phyloP scores from a whole-genome alignment of 1,284 basidiomycete species.

The Schizophyllum commune region DNA sequence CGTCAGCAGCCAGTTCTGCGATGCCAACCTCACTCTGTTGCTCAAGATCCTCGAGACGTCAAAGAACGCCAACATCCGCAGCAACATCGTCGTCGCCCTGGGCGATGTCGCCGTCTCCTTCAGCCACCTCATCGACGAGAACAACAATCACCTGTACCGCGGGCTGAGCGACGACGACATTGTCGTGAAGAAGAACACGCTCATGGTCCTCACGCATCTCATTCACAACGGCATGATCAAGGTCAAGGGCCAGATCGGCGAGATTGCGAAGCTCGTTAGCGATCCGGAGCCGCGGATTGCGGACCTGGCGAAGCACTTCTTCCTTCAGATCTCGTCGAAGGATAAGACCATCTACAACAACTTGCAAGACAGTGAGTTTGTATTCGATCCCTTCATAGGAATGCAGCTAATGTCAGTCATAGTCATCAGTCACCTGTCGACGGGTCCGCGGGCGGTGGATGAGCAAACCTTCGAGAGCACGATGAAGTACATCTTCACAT shows the following conservation, averaged over 20 bases:
- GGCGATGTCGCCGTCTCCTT: conserved; percentile 97
- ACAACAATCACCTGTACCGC: conserved; percentile 91
- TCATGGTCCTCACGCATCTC: conserved; percentile 97
- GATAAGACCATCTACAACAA: conserved; percentile 99
- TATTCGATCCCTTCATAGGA: conserved; percentile 13
- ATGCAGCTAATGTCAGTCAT: conserved; percentile 6
- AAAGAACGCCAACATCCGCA: conserved; percentile 82
- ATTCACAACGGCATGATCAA: conserved; percentile 99
- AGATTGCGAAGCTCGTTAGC: conserved; percentile 99
- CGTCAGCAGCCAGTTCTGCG: conserved; percentile 91
- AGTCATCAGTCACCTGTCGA: conserved; percentile 93
- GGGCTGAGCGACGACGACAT: conserved; percentile 84
- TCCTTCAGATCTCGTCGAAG: conserved; percentile 93
- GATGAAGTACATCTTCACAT: conserved; percentile 93
- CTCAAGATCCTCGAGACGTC: conserved; percentile 94
- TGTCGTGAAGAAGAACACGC: conserved; percentile 96
- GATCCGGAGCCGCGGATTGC: conserved; percentile 86
- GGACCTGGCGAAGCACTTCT: conserved; percentile 95
- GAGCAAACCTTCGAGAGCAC: conserved; percentile 90
- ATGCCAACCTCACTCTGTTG: conserved; percentile 79
- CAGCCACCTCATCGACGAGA: conserved; percentile 94
- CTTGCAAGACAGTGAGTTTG: conserved; percentile 69
- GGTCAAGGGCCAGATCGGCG: conserved; percentile 97
- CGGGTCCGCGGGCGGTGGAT: conserved; percentile 90
- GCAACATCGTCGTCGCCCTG: conserved; percentile 95